Evolutionary conservation across 2,329 filamentous ascomycete species (phyloP), one percentile per base, ranked within the genome.

Genomic region (Stemphylium vesicarium): DNA sequence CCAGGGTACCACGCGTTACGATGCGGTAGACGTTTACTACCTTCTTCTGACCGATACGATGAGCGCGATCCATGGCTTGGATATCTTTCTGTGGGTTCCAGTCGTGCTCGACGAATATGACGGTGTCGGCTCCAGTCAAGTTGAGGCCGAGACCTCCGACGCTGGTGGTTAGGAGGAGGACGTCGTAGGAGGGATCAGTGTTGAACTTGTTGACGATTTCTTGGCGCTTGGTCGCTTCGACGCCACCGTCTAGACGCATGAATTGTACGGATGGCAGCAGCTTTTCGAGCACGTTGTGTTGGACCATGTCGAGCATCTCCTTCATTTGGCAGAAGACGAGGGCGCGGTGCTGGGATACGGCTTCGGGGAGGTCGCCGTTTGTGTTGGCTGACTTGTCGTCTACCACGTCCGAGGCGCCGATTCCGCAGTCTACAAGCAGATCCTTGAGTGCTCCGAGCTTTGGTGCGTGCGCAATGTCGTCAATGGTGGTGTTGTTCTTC

Each of bases 251-350:
- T 31, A 99, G 85, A n/a, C 96, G 90, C 53, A 98, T 85, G 72
- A 89, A 97, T 33, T 96, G 95, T 5, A 97, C 93, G 0, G 89
- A 90, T 1, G 95, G 95, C n/a, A 99, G 84, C 78, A 98, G 84
- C 69, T 90, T 89, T 75, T 91, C 92, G 35, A 99, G 80, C 1
- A 99, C 95, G 53, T 94, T 93, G 67, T 90, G 92, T 73, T 98
- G 93, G 2, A 99, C 96, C 86, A 99, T 98, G 75, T 99, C 95
- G 20, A 99, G 84, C 96, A 99, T 99, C 76, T 99, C 95, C 78
- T 99, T 99, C 92, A 99, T 97, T 75, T 99, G 95, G 70, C 95
- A 99, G 82, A 99, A 99, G 64, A 99, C 90, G 24, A 99, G 85
- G 0, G 95, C 96, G 39, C 95, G 91, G 73, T 99, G 95, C 26